Percentiles rank a stretch among this genome's conserved stretches.
Evolutionary conservation across 495 filamentous ascomycete species (phyloP).

Genomic region (Penicillium nucicola): DNA sequence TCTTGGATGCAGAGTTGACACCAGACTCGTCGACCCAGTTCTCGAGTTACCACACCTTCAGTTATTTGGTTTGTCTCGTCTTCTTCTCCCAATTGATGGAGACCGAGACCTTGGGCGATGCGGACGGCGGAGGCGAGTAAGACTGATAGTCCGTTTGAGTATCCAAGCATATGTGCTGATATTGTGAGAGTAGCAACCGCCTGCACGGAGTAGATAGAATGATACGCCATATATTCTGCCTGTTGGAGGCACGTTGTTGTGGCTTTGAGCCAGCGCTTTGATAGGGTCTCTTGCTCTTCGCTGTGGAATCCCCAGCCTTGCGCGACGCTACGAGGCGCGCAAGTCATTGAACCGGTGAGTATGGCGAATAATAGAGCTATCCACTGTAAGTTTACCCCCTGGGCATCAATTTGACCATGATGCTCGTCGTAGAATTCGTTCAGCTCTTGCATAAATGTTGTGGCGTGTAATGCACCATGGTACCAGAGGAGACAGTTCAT

Average conservation of each 20-base stretch:
- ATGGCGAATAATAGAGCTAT: conserved; percentile 38
- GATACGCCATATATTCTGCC: conserved; percentile 33
- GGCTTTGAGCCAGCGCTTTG: conserved; percentile 36
- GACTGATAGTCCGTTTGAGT: conserved; percentile 33
- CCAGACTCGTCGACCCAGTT: conserved; percentile 39
- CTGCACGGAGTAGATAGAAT: conserved; percentile 33
- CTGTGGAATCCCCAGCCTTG: conserved; percentile 33
- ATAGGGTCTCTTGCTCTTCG: conserved; percentile 29
- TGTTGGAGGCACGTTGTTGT: conserved; percentile 31
- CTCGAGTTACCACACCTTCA: conserved; percentile 13
- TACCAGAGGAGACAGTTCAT: conserved; percentile 36
- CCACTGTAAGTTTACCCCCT: conserved; percentile 34
- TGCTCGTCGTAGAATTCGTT: conserved; percentile 27
- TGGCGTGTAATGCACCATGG: conserved; percentile 35
- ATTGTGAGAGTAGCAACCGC: conserved; percentile 39
- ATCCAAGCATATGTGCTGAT: conserved; percentile 41
- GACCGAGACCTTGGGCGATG: conserved; percentile 30
- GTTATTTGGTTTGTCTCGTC: not conserved
- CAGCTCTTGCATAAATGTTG: conserved; percentile 25
- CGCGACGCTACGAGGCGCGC: conserved; percentile 24
- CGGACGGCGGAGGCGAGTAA: conserved; percentile 29
- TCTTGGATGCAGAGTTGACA: conserved; percentile 40
- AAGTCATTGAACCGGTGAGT: conserved; percentile 35
- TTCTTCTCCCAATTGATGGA: conserved; percentile 21
- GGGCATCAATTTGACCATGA: conserved; percentile 17